These are phyloP conservation scores for Pseudocercospora ulei DNA, from an alignment of 2,329 filamentous ascomycete species.

Conservation along the genomic window DNA sequence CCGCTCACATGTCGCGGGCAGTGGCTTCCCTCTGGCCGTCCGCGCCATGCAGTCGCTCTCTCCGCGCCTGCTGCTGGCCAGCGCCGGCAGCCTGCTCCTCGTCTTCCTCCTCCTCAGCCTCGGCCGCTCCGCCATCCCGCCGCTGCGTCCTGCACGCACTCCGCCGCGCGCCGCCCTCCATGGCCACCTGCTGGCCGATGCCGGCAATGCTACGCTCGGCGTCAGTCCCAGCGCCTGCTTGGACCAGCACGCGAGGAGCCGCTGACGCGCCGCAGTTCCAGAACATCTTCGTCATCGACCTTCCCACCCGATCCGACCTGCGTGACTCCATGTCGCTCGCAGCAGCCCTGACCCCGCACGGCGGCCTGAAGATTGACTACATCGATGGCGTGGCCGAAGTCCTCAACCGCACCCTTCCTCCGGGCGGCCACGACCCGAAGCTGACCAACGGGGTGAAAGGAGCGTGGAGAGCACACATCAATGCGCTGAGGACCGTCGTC, in stretches of 20 bases:
- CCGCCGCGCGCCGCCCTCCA: background rate
- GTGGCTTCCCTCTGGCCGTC: no score
- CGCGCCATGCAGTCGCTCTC: background rate
- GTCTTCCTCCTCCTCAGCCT: background rate
- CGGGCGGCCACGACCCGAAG: constrained; percentile 17
- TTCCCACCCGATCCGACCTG: constrained; percentile 45
- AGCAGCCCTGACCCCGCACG: constrained; percentile 36
- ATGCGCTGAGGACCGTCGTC: constrained; percentile 30
- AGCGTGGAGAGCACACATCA: constrained; percentile 21
- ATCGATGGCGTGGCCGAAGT: constrained; percentile 39
- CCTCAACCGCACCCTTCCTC: constrained; percentile 28
- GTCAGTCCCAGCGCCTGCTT: background rate
- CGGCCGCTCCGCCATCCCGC: background rate
- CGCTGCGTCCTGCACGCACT: background rate
- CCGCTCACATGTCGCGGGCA: no score
- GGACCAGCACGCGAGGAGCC: background rate
- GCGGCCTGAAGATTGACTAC: constrained; percentile 40
- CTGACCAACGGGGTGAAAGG: constrained; percentile 5
- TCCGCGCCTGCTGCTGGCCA: background rate
- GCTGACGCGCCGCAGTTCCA: constrained; percentile 37
- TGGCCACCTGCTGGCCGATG: background rate
- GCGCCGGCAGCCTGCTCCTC: background rate
- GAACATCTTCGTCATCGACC: constrained; percentile 45
- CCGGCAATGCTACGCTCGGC: constrained; percentile 11
- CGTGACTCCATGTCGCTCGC: constrained; percentile 44